Conservation (phyloP, 306 rosid genomes). For the barrel medic (Medicago truncatula) region DNA sequence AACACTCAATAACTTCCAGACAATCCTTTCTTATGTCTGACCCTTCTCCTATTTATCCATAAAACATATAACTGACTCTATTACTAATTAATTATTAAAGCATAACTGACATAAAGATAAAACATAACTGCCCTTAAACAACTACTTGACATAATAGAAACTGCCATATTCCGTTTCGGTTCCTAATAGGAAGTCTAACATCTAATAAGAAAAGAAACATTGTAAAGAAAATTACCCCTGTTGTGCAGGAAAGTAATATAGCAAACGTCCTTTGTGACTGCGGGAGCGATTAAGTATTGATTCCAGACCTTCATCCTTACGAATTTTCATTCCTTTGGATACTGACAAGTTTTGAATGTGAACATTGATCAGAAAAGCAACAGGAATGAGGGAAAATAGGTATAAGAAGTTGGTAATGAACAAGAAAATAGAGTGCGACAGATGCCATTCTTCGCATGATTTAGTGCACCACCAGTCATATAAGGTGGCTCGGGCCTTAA, state of each 20-base stretch:
- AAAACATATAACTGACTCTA: too few species aligned
- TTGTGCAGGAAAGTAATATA: conserved; percentile 83
- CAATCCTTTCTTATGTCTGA: too few species aligned
- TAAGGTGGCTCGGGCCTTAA: neutral
- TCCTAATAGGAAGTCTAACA: too few species aligned
- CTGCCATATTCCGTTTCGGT: too few species aligned
- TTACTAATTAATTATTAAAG: too few species aligned
- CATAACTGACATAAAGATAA: too few species aligned
- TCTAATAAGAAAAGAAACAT: conserved; percentile 25
- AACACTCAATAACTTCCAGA: too few species aligned
- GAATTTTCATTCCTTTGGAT: conserved; percentile 64
- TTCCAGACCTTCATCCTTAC: conserved; percentile 76
- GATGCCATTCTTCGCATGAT: conserved; percentile 18
- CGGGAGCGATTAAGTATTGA: conserved; percentile 75
- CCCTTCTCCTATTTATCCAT: too few species aligned
- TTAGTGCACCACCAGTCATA: conserved; percentile 12
- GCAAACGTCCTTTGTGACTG: conserved; percentile 96
- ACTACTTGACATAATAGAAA: too few species aligned
- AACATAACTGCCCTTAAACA: too few species aligned
- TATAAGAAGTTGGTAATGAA: conserved; percentile 15
- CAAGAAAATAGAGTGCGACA: conserved; percentile 1
- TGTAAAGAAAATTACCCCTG: conserved; percentile 56
- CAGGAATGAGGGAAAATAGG: conserved; percentile 28
- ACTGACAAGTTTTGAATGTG: conserved; percentile 56
- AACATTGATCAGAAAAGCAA: conserved; percentile 34